These are phyloP conservation scores for Monosporozyma unispora DNA, from an alignment of 805 yeast species.

Conservation along the genomic window DNA sequence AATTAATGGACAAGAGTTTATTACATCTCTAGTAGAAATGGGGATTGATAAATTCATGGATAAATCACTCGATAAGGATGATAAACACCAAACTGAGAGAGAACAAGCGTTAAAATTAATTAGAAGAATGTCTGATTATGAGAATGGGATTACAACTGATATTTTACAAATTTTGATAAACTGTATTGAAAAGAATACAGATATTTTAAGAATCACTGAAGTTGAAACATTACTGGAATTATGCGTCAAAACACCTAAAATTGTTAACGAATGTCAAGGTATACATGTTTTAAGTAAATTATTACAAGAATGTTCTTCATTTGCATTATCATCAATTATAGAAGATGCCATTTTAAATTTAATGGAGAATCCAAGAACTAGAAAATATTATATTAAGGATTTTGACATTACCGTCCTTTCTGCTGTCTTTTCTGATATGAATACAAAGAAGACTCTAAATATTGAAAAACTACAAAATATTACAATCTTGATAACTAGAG, in stretches of 20 bases:
- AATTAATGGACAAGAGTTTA: constrained; percentile 44
- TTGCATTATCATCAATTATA: constrained; percentile 20
- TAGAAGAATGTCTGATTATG: constrained; percentile 47
- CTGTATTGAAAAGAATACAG: constrained; percentile 48
- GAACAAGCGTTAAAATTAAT: constrained; percentile 69
- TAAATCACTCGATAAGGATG: constrained; percentile 52
- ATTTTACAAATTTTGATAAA: constrained; percentile 60
- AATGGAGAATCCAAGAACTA: constrained; percentile 23
- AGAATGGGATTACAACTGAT: constrained; percentile 56
- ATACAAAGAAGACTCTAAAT: constrained; percentile 38
- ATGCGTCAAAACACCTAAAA: constrained; percentile 37
- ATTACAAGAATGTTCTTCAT: constrained; percentile 21
- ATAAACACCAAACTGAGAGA: constrained; percentile 50
- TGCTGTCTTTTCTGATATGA: constrained; percentile 63
- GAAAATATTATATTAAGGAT: constrained; percentile 39
- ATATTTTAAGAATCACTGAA: constrained; percentile 42
- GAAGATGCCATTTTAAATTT: constrained; percentile 24
- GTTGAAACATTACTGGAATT: constrained; percentile 51
- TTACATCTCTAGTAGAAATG: constrained; percentile 43
- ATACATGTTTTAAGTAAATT: constrained; percentile 32
- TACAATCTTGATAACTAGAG: constrained; percentile 47
- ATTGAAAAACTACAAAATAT: constrained; percentile 50
- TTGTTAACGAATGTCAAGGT: constrained; percentile 40
- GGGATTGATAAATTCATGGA: constrained; percentile 57
- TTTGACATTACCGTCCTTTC: constrained; percentile 54